Base-by-base conservation (phyloP, 345 rosid species). In the Eucalyptus brandiana region DNA sequence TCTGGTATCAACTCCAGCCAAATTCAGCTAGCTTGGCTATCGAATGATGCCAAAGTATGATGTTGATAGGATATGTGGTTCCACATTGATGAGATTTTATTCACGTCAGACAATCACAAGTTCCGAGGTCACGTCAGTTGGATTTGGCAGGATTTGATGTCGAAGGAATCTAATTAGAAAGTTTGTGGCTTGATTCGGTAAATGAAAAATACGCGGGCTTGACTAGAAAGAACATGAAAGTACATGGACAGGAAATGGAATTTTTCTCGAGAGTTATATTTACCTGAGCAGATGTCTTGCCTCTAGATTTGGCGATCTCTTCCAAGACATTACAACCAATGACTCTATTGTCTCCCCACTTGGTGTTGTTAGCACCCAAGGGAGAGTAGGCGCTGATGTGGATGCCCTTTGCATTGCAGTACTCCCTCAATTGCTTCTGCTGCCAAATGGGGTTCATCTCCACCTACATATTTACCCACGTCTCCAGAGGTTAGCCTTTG, bases 401-500 rank as follows among this genome's bases (percentile, higher is more conserved):
- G 60, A 92, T 89, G 14, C 89, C 87, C 86, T 92, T 92, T 17
- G n/a, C 51, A 24, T 45, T 88, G 89, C 90, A 90, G 80, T 86
- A 92, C 47, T 90, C 88, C 37, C 91, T 88, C 81, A 92, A 47
- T 18, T 67, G 42, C 89, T 89, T 89, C 88, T 90, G 92, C 50
- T 89, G 92, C 92, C 93, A 90, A 19, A 90, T 11, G 5, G 93
- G 93, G 65, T 90, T 88, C 91, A 90, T 89, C 89, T 92, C 92
- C 87, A 90, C 93, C 92, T 89, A 11, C 47, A 40, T 9, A 34
- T 7, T 3, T 40, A 11, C 30, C 30, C 85, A 76, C 85, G 42
- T 76, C 85, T 21, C 30, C 85, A 21, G 42, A 76, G 26, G 47
- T 76, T 40, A 76, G 47, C 47, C 47, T 40, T 23, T 40, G 85